Evolutionary conservation across 345 rosid species (phyloP).

Genomic region (Camelina hispida): DNA sequence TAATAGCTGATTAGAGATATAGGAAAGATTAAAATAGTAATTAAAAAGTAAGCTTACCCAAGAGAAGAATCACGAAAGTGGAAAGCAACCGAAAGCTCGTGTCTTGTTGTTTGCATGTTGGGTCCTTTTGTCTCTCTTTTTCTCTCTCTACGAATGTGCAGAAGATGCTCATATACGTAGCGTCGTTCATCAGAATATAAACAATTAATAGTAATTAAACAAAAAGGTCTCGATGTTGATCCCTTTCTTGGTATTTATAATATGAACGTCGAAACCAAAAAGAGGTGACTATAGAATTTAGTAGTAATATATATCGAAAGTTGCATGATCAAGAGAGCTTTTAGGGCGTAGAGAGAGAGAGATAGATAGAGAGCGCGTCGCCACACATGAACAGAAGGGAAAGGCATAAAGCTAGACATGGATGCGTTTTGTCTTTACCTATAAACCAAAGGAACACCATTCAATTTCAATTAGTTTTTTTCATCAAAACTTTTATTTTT

Average conservation of each 20-base stretch:
- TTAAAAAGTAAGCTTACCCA: conserved; percentile 17
- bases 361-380: conserved; percentile 34
- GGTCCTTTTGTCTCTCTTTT: conserved; percentile 45
- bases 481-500: not conserved
- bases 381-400: conserved; percentile 37
- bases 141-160: conserved; percentile 40
- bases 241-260: conserved; percentile 33
- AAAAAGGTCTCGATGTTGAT: conserved; percentile 46
- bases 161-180: conserved; percentile 42
- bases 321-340: conserved; percentile 42
- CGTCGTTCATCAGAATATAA: conserved; percentile 41
- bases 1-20: not conserved
- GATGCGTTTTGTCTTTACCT: conserved; percentile 46
- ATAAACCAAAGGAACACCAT: conserved; percentile 32
- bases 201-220: conserved; percentile 29
- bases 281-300: not conserved
- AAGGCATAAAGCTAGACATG: conserved; percentile 32
- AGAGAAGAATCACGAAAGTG: conserved; percentile 44
- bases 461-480: conserved; percentile 26
- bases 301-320: conserved; percentile 16
- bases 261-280: conserved; percentile 5
- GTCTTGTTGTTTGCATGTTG: conserved; percentile 44
- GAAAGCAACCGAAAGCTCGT: conserved; percentile 47
- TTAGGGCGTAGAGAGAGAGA: conserved; percentile 36
- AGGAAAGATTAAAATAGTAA: not conserved